A percentile compares a stretch with the other conserved stretches of the same genome.
These are phyloP conservation scores for Mycosphaerella sp. DNA, from an alignment of 2,329 filamentous ascomycete species.

Conservation along the genomic window DNA sequence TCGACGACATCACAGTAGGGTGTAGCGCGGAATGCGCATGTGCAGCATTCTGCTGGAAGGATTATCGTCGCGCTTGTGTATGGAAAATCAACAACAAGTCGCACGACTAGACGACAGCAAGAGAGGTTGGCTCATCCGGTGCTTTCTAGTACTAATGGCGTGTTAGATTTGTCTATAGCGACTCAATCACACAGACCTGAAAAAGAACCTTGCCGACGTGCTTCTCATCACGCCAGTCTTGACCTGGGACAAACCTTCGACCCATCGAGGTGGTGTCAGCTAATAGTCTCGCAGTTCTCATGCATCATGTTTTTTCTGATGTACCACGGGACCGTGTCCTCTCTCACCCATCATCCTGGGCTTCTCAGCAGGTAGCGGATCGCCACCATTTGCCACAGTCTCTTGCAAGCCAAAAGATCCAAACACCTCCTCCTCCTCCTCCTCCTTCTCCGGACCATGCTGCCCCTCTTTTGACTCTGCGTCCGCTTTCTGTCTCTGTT, in stretches of 20 bases:
- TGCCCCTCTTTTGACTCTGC: neutral
- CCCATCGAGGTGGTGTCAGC: neutral
- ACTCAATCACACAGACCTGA: neutral
- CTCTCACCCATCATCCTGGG: neutral
- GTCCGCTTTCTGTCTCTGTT: neutral
- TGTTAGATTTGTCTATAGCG: neutral
- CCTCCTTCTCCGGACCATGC: neutral
- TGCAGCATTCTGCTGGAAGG: no score
- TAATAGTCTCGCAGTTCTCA: neutral
- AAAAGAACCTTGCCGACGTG: neutral
- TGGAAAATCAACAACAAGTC: no score
- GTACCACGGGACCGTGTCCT: neutral
- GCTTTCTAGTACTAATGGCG: neutral
- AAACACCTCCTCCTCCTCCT: neutral
- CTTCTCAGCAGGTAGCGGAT: neutral
- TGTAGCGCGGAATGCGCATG: no score
- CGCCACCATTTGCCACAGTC: neutral
- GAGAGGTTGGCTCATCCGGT: no score
- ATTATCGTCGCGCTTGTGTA: no score
- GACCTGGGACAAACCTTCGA: no score
- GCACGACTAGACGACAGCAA: no score
- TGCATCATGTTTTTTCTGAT: neutral
- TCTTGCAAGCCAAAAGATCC: neutral
- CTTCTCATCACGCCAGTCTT: neutral
- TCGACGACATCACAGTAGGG: no score